A percentile compares a stretch with the other conserved stretches of the same genome.
phyloP scores from a whole-genome alignment of 1,284 basidiomycete genomes.

The Microbotryomycetes sp. region DNA sequence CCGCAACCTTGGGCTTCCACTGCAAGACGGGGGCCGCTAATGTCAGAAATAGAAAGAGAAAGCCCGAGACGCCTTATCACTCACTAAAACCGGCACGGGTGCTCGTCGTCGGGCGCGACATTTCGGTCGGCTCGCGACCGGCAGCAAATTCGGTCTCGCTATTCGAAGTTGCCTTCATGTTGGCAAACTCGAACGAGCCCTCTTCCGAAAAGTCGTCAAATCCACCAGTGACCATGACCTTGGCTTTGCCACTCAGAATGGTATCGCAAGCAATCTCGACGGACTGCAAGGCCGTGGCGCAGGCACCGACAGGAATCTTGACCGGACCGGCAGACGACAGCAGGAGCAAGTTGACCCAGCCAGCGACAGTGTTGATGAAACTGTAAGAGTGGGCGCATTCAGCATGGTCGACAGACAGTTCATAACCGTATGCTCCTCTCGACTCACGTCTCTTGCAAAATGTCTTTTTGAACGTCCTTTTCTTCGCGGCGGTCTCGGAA shows the following conservation, averaged over 20 bases:
- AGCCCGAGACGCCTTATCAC: slow-evolving; percentile 33
- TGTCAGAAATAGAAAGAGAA: slow-evolving; percentile 1
- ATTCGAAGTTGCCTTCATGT: slow-evolving; percentile 99
- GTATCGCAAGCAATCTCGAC: slow-evolving; percentile 97
- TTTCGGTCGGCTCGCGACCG: slow-evolving; percentile 96
- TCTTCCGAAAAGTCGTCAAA: slow-evolving; percentile 91
- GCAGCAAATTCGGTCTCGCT: slow-evolving; percentile 94
- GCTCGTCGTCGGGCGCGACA: slow-evolving; percentile 94
- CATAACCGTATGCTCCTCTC: slow-evolving; percentile 16
- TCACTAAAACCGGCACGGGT: slow-evolving; percentile 74
- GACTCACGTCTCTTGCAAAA: slow-evolving; percentile 90
- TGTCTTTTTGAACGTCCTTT: slow-evolving; percentile 95
- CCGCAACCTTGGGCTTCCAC: slow-evolving; percentile 95
- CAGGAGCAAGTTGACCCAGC: slow-evolving; percentile 92
- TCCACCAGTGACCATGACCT: slow-evolving; percentile 98
- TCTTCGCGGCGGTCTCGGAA: slow-evolving; percentile 98
- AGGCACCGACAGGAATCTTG: slow-evolving; percentile 98
- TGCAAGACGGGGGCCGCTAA: not conserved
- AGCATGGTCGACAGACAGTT: slow-evolving; percentile 5
- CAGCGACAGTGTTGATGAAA: slow-evolving; percentile 95
- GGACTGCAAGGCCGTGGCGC: slow-evolving; percentile 95
- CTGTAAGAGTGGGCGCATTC: slow-evolving; percentile 42
- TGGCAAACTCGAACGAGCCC: slow-evolving; percentile 52
- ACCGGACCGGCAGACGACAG: slow-evolving; percentile 92
- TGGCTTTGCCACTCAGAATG: slow-evolving; percentile 88